phyloP scores from a whole-genome alignment of 352 stramenopile genomes.

The Globisporangium paddicum region DNA sequence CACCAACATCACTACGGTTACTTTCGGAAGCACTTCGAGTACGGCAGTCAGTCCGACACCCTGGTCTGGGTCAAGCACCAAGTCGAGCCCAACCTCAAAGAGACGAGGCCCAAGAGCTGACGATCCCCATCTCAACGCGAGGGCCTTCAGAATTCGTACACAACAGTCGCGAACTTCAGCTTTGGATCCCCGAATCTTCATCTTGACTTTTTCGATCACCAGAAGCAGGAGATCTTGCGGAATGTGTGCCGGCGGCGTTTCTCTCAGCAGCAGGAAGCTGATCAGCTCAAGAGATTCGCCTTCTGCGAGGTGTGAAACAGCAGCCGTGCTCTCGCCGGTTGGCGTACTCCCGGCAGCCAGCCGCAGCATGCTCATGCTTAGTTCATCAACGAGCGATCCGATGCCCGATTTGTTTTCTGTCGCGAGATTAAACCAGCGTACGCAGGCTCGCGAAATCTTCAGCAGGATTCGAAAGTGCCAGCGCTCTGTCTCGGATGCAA shows the following conservation, averaged over 20 bases:
- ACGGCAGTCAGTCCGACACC: neutral
- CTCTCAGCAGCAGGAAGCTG: conserved; percentile 4
- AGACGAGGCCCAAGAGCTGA: conserved; percentile 3
- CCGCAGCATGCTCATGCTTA: conserved; percentile 10
- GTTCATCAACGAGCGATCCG: conserved; percentile 4
- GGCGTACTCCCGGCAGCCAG: neutral
- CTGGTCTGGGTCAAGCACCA: conserved; percentile 12
- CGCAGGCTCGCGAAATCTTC: conserved; percentile 15
- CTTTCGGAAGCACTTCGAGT: conserved; percentile 1
- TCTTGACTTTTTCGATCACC: conserved; percentile 8
- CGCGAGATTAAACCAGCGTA: conserved; percentile 3
- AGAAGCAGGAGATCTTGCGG: neutral
- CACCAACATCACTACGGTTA: conserved; percentile 7
- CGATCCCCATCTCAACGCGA: conserved; percentile 4
- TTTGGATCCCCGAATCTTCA: neutral
- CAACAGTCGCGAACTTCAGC: conserved; percentile 4
- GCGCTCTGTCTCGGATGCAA: neutral
- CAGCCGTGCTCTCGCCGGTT: neutral
- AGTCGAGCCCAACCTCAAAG: conserved; percentile 13
- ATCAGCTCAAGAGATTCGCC: conserved; percentile 8
- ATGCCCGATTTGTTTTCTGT: neutral
- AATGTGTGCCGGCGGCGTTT: neutral
- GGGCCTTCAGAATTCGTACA: conserved; percentile 7
- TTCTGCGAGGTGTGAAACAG: neutral
- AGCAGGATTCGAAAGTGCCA: conserved; percentile 11